Evolutionary conservation across 108 stramenopile genomes (phyloP), one percentile per base, ranked within the genome.

Genomic region (Pseudonitzschia pungens): DNA sequence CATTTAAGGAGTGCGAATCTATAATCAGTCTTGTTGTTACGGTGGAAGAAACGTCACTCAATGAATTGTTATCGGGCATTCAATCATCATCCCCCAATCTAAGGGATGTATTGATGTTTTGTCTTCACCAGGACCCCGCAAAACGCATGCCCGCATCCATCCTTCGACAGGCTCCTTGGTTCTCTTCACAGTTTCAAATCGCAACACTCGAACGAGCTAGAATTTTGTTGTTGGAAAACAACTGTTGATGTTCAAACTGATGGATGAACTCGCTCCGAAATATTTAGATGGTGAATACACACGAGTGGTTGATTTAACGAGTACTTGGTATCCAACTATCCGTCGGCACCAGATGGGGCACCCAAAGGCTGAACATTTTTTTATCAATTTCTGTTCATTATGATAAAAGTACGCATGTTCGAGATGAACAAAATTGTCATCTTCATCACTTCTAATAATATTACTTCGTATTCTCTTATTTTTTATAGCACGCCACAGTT

Each of bases 21-120:
- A 64, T 93, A 21, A 76, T 89, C n/a, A 77, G 77, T 50, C 55
- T 89, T 16, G 68, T 89, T 8, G 68, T 83, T 26, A 86, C 88
- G 16, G 78, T 89, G 29, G 84, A 86, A 72, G 88, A 88, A 67
- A 71, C 87, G 24, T 71, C 79, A 4, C 52, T 79, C 9, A 72
- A 80, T 45, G 76, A 77, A 8, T 74, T 84, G 20, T 16, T 87
- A 28, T 65, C 77, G 14, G 59, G 69, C 24, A 45, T 68, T 4
- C 27, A 36, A 8, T 69, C 68, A 28, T 56, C 9, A 55, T 55
- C 26, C 24, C 22, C 58, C 4, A 32, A 68, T 62, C 16, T 52
- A 27, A 50, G 45, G 48, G 87, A 91, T 56, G 51, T 91, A 43
- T 50, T 89, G 9, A 33, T 68, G 15, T 78, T 75, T 40, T 87